These are phyloP conservation scores for Hymenoscyphus linearis DNA, from an alignment of 2,329 filamentous ascomycete species.

Conservation along the genomic window DNA sequence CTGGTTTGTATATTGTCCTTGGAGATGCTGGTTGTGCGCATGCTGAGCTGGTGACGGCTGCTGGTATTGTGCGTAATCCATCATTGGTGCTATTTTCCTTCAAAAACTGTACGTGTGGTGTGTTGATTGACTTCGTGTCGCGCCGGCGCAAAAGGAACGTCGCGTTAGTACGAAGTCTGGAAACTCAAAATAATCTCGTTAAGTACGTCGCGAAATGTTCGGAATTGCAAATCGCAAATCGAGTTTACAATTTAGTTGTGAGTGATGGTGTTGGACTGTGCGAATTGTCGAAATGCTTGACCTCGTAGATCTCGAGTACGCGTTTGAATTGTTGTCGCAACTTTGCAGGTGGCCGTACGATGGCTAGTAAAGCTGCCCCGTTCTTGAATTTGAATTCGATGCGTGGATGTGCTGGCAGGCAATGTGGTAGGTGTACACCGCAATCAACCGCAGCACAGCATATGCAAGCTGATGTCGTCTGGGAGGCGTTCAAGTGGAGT, in stretches of 20 bases:
- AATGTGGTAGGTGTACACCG: slow-evolving; percentile 47
- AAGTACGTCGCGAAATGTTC: slow-evolving; percentile 3
- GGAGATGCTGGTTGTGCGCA: slow-evolving; percentile 53
- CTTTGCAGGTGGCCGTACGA: slow-evolving; percentile 20
- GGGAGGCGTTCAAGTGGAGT: slow-evolving; percentile 34
- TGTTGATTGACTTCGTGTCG: slow-evolving; percentile 8
- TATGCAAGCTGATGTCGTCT: slow-evolving; percentile 52
- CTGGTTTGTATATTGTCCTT: slow-evolving; percentile 57
- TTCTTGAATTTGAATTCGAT: slow-evolving; percentile 44
- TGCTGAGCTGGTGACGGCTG: slow-evolving; percentile 55
- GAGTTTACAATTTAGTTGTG: neutral
- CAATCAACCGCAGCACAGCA: slow-evolving; percentile 50
- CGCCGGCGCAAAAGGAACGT: slow-evolving; percentile 11
- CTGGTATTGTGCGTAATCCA: slow-evolving; percentile 73
- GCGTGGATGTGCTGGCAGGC: slow-evolving; percentile 58
- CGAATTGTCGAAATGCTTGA: neutral
- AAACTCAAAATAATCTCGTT: neutral
- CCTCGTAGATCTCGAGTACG: slow-evolving; percentile 13
- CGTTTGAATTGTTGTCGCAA: slow-evolving; percentile 25
- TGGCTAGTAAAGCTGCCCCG: slow-evolving; percentile 26
- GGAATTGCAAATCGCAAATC: neutral
- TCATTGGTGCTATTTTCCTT: slow-evolving; percentile 42
- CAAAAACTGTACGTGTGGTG: slow-evolving; percentile 27
- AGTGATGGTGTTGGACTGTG: neutral
- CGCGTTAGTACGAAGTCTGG: slow-evolving; percentile 12